Conservation (phyloP, 2,329 filamentous ascomycete species). For the Dothideomycetes sp. region DNA sequence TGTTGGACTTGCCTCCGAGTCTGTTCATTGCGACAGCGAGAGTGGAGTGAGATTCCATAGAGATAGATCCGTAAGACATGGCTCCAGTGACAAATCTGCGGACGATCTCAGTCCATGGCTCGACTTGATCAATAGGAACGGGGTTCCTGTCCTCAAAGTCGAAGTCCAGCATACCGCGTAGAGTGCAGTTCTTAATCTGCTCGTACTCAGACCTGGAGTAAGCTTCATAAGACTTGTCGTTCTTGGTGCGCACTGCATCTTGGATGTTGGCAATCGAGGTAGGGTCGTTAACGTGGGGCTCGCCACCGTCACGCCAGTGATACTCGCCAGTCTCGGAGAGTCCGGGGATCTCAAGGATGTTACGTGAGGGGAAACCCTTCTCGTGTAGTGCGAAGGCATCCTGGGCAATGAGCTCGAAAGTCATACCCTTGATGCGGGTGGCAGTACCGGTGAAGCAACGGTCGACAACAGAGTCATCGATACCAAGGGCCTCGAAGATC, state of each 20-base stretch:
- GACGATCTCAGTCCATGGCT: constrained; percentile 96
- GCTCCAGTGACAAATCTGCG: constrained; percentile 92
- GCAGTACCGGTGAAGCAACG: constrained; percentile 91
- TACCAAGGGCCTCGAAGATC: constrained; percentile 91
- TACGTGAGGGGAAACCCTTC: constrained; percentile 74
- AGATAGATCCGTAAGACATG: constrained; percentile 98
- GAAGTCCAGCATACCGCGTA: constrained; percentile 90
- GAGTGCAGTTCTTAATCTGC: constrained; percentile 91
- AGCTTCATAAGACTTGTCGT: constrained; percentile 96
- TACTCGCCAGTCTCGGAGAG: constrained; percentile 92
- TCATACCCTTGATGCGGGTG: constrained; percentile 86
- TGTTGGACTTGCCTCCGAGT: constrained; percentile 93
- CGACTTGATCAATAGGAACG: constrained; percentile 91
- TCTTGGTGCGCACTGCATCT: constrained; percentile 91
- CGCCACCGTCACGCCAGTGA: constrained; percentile 94
- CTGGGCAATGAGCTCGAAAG: constrained; percentile 85
- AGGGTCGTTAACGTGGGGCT: constrained; percentile 91
- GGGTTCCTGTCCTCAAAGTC: constrained; percentile 79
- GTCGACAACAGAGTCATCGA: constrained; percentile 85
- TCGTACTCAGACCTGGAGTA: constrained; percentile 91
- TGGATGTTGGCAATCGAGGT: constrained; percentile 93
- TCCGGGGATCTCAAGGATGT: constrained; percentile 65
- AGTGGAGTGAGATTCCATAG: constrained; percentile 96
- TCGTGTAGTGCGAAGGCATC: constrained; percentile 94
- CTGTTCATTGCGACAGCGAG: constrained; percentile 95